A percentile compares a stretch with the other conserved stretches of the same genome.
Conservation (phyloP, 2,329 filamentous ascomycete genomes). For the Aspergillus flavus region DNA sequence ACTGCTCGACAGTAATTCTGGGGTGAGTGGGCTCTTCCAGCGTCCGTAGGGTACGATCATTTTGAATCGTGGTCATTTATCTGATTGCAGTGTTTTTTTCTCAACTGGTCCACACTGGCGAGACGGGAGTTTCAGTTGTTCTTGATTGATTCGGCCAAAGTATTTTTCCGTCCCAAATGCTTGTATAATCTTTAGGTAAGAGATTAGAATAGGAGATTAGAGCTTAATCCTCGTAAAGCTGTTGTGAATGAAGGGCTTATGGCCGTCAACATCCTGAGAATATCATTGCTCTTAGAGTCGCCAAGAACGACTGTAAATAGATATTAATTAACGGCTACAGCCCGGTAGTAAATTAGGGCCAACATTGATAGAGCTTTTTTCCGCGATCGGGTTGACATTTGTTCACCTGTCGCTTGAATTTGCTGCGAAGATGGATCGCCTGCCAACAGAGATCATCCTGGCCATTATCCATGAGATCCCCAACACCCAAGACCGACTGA, state of each 20-base stretch:
- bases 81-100: not conserved
- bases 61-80: not conserved
- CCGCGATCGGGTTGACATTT: not conserved
- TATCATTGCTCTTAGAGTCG: too few species aligned
- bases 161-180: not conserved
- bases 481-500: not conserved
- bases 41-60: conserved; percentile 34
- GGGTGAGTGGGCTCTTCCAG: conserved; percentile 44
- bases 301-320: too few species aligned
- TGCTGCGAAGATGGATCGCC: not conserved
- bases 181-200: not conserved
- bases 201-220: not conserved
- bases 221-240: too few species aligned
- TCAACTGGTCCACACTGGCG: not conserved
- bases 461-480: not conserved
- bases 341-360: too few species aligned
- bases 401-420: not conserved
- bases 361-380: too few species aligned
- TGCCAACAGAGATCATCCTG: not conserved
- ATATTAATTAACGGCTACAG: too few species aligned
- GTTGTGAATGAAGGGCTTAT: too few species aligned
- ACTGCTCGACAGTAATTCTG: conserved; percentile 36
- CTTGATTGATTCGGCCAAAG: not conserved
- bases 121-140: not conserved
- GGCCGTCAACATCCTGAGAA: too few species aligned